phyloP scores from a whole-genome alignment of 78 protist species.

The Cavenderia fasciculata region DNA sequence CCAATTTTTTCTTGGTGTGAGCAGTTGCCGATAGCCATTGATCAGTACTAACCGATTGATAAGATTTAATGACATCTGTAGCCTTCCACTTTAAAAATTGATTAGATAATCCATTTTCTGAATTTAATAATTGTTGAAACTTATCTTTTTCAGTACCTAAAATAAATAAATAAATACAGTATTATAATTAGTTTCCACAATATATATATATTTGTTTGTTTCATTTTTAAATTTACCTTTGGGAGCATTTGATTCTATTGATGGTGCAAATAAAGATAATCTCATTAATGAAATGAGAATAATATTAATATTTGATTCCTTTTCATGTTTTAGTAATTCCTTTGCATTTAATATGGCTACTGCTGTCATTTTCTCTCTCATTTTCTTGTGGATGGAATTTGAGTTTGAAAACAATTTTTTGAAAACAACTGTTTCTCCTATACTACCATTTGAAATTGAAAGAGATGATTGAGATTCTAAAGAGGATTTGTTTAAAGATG shows the following conservation, averaged over 20 bases:
- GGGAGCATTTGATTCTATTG: too few relatives aligned
- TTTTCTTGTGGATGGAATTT: not conserved
- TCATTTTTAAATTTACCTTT: too few relatives aligned
- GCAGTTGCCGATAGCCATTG: not conserved
- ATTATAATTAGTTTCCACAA: too few relatives aligned
- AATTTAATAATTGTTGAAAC: too few relatives aligned
- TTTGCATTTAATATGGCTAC: constrained; percentile 1
- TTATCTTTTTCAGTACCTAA: too few relatives aligned
- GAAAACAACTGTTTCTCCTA: too few relatives aligned
- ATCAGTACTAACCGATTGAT: not conserved
- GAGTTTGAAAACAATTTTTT: constrained; percentile 25
- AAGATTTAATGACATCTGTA: not conserved
- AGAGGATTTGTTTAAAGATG: too few relatives aligned
- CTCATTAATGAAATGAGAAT: constrained; percentile 8
- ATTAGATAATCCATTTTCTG: too few relatives aligned
- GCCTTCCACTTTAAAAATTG: not conserved
- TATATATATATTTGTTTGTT: too few relatives aligned
- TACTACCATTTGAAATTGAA: too few relatives aligned
- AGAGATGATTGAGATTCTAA: too few relatives aligned
- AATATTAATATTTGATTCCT: not conserved
- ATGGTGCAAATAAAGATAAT: constrained; percentile 6
- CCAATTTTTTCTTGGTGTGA: not conserved
- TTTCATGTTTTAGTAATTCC: not conserved
- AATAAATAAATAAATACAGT: too few relatives aligned
- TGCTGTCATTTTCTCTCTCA: constrained; percentile 27